Conservation (phyloP, 2,329 filamentous ascomycete genomes). For the Sclerotinia minor region DNA sequence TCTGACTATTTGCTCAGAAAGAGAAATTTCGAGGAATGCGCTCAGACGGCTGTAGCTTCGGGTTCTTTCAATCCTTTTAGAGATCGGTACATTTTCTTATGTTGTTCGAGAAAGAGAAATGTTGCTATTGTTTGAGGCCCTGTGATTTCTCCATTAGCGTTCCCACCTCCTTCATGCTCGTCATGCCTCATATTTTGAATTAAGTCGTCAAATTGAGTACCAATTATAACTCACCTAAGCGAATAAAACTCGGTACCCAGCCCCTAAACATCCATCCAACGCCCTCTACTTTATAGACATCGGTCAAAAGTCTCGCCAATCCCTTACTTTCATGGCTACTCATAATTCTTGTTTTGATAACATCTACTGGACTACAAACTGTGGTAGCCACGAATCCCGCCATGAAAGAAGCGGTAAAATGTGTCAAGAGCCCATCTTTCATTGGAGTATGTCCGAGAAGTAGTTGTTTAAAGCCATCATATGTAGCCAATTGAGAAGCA, state of each 20-base stretch:
- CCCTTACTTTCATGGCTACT: constrained; percentile 58
- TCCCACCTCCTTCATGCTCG: background rate
- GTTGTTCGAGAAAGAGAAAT: constrained; percentile 82
- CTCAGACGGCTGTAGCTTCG: constrained; percentile 25
- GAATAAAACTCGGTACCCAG: constrained; percentile 76
- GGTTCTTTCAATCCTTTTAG: constrained; percentile 43
- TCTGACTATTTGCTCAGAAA: background rate
- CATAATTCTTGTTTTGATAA: constrained; percentile 89
- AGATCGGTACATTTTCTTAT: constrained; percentile 73
- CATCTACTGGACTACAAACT: constrained; percentile 80
- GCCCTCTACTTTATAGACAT: constrained; percentile 71
- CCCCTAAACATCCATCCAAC: constrained; percentile 84
- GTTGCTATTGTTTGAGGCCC: constrained; percentile 83
- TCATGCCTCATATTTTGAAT: background rate
- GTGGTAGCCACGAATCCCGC: constrained; percentile 84
- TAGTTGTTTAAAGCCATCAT: constrained; percentile 76
- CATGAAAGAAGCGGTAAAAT: constrained; percentile 75
- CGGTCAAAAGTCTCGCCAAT: constrained; percentile 60
- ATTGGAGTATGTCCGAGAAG: constrained; percentile 67
- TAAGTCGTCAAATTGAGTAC: too few species aligned
- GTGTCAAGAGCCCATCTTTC: constrained; percentile 68
- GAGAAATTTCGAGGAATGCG: background rate
- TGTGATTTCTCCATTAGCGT: constrained; percentile 15
- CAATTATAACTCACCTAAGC: constrained; percentile 44
- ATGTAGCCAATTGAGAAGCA: constrained; percentile 77